These are phyloP conservation scores for Globisporangium polare DNA, from an alignment of 352 stramenopile species.

Conservation along the genomic window DNA sequence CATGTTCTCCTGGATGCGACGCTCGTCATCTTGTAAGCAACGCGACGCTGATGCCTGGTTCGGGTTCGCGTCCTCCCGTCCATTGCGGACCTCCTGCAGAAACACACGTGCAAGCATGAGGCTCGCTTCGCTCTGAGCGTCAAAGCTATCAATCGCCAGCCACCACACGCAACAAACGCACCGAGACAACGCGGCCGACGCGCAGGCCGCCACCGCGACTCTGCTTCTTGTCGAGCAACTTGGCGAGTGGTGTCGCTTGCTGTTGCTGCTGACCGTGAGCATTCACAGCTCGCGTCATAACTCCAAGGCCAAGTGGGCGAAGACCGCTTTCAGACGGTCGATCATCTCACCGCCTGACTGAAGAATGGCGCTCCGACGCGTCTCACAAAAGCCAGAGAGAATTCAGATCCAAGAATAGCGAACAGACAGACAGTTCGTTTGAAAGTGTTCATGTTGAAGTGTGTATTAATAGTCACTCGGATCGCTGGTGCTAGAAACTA, in stretches of 20 bases:
- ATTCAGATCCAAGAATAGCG: not conserved
- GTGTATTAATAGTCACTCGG: no score
- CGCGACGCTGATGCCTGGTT: conserved; percentile 20
- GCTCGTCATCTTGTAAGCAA: conserved; percentile 41
- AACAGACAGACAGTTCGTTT: not conserved
- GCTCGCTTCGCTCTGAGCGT: not conserved
- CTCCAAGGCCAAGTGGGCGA: not conserved
- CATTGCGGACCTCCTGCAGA: conserved; percentile 30
- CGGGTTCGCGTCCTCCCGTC: conserved; percentile 9
- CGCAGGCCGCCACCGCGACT: conserved; percentile 33
- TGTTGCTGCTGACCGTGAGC: not conserved
- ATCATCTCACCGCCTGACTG: not conserved
- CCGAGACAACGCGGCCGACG: conserved; percentile 50
- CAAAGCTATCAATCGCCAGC: not conserved
- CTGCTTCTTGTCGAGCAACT: conserved; percentile 10
- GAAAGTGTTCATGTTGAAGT: not conserved
- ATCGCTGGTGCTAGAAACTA: no score
- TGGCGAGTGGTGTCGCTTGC: not conserved
- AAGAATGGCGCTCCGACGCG: no score
- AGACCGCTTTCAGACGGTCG: not conserved
- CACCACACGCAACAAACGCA: conserved; percentile 16
- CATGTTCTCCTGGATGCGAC: conserved; percentile 51
- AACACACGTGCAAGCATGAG: not conserved
- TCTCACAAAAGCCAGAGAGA: not conserved
- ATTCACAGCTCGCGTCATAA: not conserved